Evolutionary conservation across 2,329 filamentous ascomycete genomes (phyloP), one percentile per base, ranked within the genome.

Genomic region (Xylaria hypoxylon): DNA sequence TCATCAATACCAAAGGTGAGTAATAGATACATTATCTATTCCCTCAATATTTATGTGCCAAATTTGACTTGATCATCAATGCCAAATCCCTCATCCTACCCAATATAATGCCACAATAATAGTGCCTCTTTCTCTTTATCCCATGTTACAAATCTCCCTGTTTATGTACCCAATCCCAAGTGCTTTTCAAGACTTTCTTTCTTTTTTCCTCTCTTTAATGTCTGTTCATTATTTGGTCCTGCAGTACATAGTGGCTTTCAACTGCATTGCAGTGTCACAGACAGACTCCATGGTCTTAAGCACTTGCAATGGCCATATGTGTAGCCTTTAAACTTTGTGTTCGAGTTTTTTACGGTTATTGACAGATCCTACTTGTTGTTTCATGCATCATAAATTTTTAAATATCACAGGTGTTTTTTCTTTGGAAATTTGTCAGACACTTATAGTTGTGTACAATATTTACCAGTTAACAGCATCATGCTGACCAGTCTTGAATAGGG

Each of bases 1-100:
- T 48, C 22, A 28, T 26, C 24, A 35, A 35, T 19, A 40, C 56
- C 15, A 6, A 64, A 35, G 19, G 62, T 60, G 3, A 60, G 62
- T 55, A 33, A 35, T 45, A 19, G 22, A 44, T 45, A 33, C 24
- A 40, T 8, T 22, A 26, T 40, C 22, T 11, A 19, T 51, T n/a
- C 13, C 48, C 17, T 51, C 19, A 7, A 51, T 7, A n/a, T 51
- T 13, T 33, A 2, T 51, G 15, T 51, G 28, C 15, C 17, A 51
- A 48, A 28, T 19, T 48, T 28, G 5, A n/a, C 26, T 5, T 19
- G n/a, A 11, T 8, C 33, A n/a, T 31, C 28, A 8, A 10, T 33
- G 2, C 7, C 7, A 35, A 38, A 2, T 2, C 7, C 10, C 22
- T 53, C 26, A 51, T 33, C 48, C 7, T 11, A 31, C 17, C n/a